These are phyloP conservation scores for Fusarium multiceps DNA, from an alignment of 2,329 filamentous ascomycete species.

Conservation along the genomic window DNA sequence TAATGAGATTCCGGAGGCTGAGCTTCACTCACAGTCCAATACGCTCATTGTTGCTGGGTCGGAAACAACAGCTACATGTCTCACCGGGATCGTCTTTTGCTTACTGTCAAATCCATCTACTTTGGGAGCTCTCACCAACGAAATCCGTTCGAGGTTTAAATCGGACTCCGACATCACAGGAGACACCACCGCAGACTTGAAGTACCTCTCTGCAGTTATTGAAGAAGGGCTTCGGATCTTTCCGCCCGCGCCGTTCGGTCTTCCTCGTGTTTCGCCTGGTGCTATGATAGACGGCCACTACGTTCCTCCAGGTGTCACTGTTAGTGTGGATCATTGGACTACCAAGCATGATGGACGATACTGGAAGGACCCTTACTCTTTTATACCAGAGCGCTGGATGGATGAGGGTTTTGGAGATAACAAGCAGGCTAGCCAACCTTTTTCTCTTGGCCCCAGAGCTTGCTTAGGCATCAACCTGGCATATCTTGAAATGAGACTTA, in stretches of 20 bases:
- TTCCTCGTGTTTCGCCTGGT: too few species aligned
- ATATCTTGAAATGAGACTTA: conserved; percentile 1
- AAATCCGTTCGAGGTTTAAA: rapidly evolving
- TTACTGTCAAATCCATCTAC: too few species aligned
- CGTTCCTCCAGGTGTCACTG: conserved; percentile 7
- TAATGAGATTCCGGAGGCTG: too few species aligned
- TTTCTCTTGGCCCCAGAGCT: conserved; percentile 5
- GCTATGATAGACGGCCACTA: background rate
- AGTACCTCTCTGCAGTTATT: too few species aligned
- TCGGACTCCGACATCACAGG: too few species aligned
- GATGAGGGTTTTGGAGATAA: background rate
- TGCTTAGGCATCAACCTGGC: conserved; percentile 6
- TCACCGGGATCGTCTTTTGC: too few species aligned
- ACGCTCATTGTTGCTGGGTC: too few species aligned
- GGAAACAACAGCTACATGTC: too few species aligned
- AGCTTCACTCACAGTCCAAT: rapidly evolving
- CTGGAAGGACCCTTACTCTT: background rate
- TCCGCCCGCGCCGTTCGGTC: too few species aligned
- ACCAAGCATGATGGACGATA: conserved; percentile 1
- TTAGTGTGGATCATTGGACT: background rate
- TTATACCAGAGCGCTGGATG: conserved; percentile 8
- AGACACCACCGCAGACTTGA: too few species aligned
- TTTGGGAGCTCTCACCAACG: too few species aligned
- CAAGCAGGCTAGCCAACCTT: background rate
- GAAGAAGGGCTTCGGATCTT: too few species aligned